A percentile compares a stretch with the other conserved stretches of the same genome.
Conservation (phyloP, 78 protist genomes). For the Tieghemostelium lacteum region DNA sequence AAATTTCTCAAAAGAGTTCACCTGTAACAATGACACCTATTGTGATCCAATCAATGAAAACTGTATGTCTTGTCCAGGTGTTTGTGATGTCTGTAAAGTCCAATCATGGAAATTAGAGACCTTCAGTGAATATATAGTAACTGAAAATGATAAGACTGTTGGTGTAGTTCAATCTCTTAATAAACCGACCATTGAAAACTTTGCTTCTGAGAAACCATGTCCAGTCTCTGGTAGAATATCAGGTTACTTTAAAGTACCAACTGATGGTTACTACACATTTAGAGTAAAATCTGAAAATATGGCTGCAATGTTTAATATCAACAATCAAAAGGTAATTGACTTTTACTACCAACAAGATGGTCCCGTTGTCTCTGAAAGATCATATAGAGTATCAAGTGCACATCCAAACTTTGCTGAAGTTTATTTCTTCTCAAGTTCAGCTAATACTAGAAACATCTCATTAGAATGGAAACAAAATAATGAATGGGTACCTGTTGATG, state of each 20-base stretch:
- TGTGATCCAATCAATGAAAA: background rate
- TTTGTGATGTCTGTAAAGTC: background rate
- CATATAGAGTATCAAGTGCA: background rate
- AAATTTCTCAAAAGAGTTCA: background rate
- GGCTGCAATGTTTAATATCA: background rate
- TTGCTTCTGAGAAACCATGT: background rate
- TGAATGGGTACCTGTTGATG: background rate
- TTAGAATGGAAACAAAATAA: background rate
- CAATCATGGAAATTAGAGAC: background rate
- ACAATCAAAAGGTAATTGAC: background rate
- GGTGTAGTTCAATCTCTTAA: background rate
- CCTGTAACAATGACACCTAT: background rate
- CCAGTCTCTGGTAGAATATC: background rate
- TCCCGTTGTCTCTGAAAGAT: background rate
- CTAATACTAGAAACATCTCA: background rate
- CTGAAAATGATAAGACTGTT: background rate
- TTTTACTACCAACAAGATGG: background rate
- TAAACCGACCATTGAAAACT: background rate
- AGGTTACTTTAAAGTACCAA: background rate
- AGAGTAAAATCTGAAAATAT: background rate
- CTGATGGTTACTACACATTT: background rate
- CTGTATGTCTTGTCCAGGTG: background rate
- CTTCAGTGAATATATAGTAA: background rate
- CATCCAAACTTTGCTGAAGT: background rate
- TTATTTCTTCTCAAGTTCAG: background rate